Base-by-base conservation (phyloP, 2,329 filamentous ascomycete genomes). In the Penicillium fuscoglaucum region DNA sequence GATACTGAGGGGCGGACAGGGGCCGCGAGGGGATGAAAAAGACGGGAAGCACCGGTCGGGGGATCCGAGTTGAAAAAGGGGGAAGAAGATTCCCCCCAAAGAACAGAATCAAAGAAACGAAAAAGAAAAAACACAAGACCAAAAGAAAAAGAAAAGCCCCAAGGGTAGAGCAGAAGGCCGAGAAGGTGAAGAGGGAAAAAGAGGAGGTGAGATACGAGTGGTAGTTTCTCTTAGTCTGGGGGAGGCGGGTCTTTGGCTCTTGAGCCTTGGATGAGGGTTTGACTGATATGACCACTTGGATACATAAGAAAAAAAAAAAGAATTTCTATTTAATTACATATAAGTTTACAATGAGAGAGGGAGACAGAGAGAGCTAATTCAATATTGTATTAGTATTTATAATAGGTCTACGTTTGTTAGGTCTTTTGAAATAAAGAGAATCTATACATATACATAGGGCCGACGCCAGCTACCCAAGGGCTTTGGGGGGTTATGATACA, bases 21-120 rank as follows among this genome's bases (percentile, higher is more conserved):
- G 66, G 67, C 62, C 64, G 65, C 64, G 68, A 69, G 68, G 64
- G 64, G 65, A 64, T 51, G 58, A 46, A 62, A 44, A 62, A 61
- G 60, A 58, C 51, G 56, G 61, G 61, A 60, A 59, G 43, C 54
- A 60, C 60, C 60, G 59, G 61, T 55, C 53, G 55, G 63, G 65
- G 61, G 29, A 39, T 21, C 40, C 40, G 51, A 52, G 48, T 47
- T 17, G 39, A 55, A 66, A 60, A 64, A 51, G 52, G 59, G 60
- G 61, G 49, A 29, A 57, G 44, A 50, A 49, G 21, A 24, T 28
- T 41, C 33, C 48, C 41, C 49, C 54, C 26, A 12, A 40, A 44
- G 33, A 45, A 56, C 44, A 55, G 51, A 53, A 52, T 52, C 48
- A 51, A 62, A 58, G 44, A 63, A 61, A 59, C 60, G 56, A 61